Base-by-base conservation (phyloP, 352 stramenopile species). In the Pythium utonaiense region DNA sequence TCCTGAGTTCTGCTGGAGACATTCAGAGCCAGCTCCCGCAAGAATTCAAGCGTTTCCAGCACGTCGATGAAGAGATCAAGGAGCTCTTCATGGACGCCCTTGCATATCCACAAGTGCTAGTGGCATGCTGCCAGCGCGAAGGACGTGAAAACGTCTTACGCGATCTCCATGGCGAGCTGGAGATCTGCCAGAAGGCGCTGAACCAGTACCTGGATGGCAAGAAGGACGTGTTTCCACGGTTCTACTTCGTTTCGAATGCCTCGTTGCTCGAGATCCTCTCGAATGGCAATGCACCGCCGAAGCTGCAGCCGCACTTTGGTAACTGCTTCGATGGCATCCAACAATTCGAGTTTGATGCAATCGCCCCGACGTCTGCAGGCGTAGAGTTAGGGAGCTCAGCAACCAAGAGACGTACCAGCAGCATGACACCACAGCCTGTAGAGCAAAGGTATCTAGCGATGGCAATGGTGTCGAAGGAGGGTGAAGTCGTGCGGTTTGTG, bases 151-250 rank as follows among this genome's bases (percentile, higher is more conserved):
- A 78, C 36, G 67, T 90, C 51, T 75, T 98, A 5, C 80, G 78
- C 16, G 81, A 92, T 1, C 86, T 97, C 58, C 83, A 89, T 13
- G 65, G 80, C 27, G 93, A 96, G 63, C 78, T 98, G 16, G 95
- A 98, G 66, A 81, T 98, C 47, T 98, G 96, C 36, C 92, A 98
- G 57, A 98, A 98, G 66, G 95, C 91, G 25, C 73, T 98, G 4
- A 98, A 98, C 60, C 86, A 98, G 64, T 98, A 98, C 61, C 77
- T 98, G 17, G 91, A 98, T 51, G 91, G 91, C 48, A 98, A 98
- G 74, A 98, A 98, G 70, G 96, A 98, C 54, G 91, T 97, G 6
- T 97, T 98, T 52, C 89, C 95, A 13, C 77, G 94, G n/a, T 98
- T 98, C 63, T 98, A 98, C 60, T 98, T 98, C 60, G 91, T 98